These are phyloP conservation scores for Blechomonas ayalai DNA, from an alignment of 208 protist species.

Conservation along the genomic window DNA sequence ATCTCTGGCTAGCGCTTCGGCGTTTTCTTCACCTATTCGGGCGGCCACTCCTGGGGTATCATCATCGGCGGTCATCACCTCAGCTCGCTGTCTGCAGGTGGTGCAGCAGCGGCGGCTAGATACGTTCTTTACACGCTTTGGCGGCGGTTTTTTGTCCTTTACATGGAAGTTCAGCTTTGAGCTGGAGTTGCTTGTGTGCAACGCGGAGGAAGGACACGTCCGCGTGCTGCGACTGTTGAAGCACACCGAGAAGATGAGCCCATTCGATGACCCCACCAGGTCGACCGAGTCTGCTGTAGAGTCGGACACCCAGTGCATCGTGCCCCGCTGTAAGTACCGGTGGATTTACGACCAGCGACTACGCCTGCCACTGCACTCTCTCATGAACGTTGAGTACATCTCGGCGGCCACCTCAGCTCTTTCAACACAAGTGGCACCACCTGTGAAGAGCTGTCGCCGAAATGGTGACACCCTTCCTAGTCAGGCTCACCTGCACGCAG, in stretches of 20 bases:
- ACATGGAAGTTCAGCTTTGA: conserved; percentile 82
- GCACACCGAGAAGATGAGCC: background rate
- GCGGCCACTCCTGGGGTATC: too few species aligned
- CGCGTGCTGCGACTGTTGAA: conserved; percentile 37
- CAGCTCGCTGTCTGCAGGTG: too few species aligned
- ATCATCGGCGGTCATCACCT: too few species aligned
- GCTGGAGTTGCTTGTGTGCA: conserved; percentile 54
- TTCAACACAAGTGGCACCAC: background rate
- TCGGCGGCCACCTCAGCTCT: conserved; percentile 53
- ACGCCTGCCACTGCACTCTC: conserved; percentile 45
- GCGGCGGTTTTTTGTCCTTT: conserved; percentile 27
- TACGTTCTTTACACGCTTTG: too few species aligned
- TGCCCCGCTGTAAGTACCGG: background rate
- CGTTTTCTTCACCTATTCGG: too few species aligned
- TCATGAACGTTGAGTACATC: conserved; percentile 77
- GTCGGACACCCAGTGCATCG: background rate
- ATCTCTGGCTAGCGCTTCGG: too few species aligned
- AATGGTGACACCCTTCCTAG: too few species aligned
- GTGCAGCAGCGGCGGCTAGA: too few species aligned
- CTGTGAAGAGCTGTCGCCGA: too few species aligned
- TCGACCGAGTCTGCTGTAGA: background rate
- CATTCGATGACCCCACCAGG: background rate
- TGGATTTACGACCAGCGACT: conserved; percentile 22
- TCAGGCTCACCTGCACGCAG: too few species aligned
- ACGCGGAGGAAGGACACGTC: conserved; percentile 49